Percentiles rank a stretch among this genome's conserved stretches.
Evolutionary conservation across 148 eudicot genomes (phyloP).

Genomic region (Rhododendron griersonianum): DNA sequence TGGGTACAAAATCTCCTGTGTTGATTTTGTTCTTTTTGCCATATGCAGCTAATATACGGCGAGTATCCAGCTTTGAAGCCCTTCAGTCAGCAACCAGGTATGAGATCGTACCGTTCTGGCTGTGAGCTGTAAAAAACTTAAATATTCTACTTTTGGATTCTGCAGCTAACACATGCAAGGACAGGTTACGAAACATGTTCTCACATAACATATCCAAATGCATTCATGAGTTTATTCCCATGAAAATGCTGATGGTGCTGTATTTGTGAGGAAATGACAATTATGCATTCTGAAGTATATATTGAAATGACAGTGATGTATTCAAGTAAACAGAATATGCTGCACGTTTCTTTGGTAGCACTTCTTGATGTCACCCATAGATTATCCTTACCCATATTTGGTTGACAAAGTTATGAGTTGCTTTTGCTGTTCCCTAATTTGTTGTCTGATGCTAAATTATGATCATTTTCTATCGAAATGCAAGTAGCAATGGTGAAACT

Average conservation of each 20-base stretch:
- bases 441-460: not conserved
- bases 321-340: not conserved
- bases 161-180: not conserved
- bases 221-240: not conserved
- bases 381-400: not conserved
- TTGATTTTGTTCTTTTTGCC: not conserved
- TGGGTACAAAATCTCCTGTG: not conserved
- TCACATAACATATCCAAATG: not conserved
- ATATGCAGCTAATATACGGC: constrained; percentile 53
- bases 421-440: not conserved
- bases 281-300: not conserved
- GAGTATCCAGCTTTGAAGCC: constrained; percentile 57
- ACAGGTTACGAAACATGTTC: not conserved
- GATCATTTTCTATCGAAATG: not conserved
- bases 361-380: not conserved
- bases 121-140: not conserved
- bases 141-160: not conserved
- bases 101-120: constrained; percentile 6
- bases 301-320: not conserved
- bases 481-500: not conserved
- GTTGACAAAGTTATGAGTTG: not conserved
- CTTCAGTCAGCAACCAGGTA: constrained; percentile 67
- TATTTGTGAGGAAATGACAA: not conserved
- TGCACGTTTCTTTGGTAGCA: not conserved
- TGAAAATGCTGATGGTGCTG: not conserved